Base-by-base conservation (phyloP, 2,329 filamentous ascomycete genomes). In the Pyricularia pennisetigena region DNA sequence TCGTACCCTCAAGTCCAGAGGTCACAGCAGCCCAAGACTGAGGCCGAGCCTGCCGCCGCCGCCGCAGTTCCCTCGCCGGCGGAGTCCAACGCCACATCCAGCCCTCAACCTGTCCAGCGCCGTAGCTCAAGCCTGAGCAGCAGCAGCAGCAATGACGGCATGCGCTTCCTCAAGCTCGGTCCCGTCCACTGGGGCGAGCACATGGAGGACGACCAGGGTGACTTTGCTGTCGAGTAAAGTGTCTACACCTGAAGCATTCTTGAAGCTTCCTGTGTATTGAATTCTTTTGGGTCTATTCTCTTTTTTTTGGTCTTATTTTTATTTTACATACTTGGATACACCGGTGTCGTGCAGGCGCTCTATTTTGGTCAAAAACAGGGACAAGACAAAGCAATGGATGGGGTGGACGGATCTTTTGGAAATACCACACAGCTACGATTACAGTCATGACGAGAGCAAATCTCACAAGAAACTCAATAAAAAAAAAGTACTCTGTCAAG, bases 101-200 rank as follows among this genome's bases (percentile, higher is more conserved):
- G 35, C 54, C 64, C 70, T 61, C 75, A 74, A 9, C n/a, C 67
- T 16, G 71, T 71, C 70, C 72, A 75, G 72, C 82, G 85, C 75
- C 85, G 86, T 76, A 84, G 82, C 71, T 86, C 84, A 69, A 85
- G 83, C 76, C 75, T 82, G 71, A 85, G 82, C 80, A 85, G 82
- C 75, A 76, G 77, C 71, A 77, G 74, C 73, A 81, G 77, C 73
- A 74, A 73, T 68, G 71, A 72, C 54, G 73, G 73, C 68, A 75
- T 79, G 72, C 81, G 82, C 69, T 85, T 89, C 76, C 82, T 90
- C 72, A 88, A 88, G 81, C 85, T 90, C 69, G 85, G 85, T 28
- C 86, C 86, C 41, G 86, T 89, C 69, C 85, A 88, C 82, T 88
- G 82, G 77, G 87, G 87, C 71, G 86, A 85, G 80, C 84, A 86